These are phyloP conservation scores for Tetrahymena elliotti DNA, from an alignment of 73 alveolate species.

Conservation along the genomic window DNA sequence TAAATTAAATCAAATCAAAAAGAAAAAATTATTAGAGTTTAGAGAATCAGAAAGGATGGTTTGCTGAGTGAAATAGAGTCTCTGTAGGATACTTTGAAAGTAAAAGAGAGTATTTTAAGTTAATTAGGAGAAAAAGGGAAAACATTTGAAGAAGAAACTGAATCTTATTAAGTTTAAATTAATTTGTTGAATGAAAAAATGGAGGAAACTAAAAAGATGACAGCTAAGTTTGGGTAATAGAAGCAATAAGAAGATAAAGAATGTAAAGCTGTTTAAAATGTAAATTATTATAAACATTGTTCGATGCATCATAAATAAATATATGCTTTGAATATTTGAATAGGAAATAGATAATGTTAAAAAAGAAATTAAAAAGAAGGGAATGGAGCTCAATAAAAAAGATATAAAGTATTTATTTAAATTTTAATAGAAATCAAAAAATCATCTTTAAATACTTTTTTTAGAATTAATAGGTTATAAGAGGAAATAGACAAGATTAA, in stretches of 20 bases:
- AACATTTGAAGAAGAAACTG: neutral
- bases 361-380: neutral
- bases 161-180: neutral
- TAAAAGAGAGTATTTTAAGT: neutral
- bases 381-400: neutral
- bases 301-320: no score
- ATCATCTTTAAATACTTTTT: neutral
- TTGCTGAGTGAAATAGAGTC: neutral
- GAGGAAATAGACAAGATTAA: neutral
- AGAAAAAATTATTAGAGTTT: neutral
- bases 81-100: neutral
- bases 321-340: neutral
- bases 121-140: neutral
- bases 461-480: neutral
- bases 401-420: neutral
- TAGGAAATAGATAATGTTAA: neutral
- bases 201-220: neutral
- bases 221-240: neutral
- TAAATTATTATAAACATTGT: neutral
- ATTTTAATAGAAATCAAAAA: neutral
- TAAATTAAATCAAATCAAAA: neutral
- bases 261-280: neutral
- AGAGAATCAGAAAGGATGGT: neutral
- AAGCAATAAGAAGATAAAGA: neutral
- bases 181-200: neutral